phyloP scores from a whole-genome alignment of 2,329 filamentous ascomycete genomes.

The Colletotrichum paranaense region DNA sequence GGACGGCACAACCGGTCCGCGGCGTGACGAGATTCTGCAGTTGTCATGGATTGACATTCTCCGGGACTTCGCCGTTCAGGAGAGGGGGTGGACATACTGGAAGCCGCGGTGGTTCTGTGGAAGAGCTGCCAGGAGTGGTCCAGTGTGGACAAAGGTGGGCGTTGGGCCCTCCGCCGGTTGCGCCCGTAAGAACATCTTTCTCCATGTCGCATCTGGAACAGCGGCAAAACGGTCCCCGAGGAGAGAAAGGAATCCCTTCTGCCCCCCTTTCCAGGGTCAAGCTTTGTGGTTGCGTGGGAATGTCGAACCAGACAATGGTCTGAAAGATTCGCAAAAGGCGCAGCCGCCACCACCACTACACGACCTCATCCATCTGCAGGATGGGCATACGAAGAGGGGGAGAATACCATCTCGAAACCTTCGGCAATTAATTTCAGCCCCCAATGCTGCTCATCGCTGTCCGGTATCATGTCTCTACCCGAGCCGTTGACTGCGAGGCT shows the following conservation, averaged over 20 bases:
- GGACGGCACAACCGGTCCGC: slow-evolving; percentile 16
- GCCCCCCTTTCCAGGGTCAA: slow-evolving; percentile 1
- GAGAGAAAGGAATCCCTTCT: slow-evolving; percentile 1
- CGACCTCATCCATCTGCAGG: background rate
- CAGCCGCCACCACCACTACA: background rate
- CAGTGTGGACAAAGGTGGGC: slow-evolving; percentile 26
- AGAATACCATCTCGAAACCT: background rate
- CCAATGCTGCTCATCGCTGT: slow-evolving; percentile 5
- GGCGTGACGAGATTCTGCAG: slow-evolving; percentile 13
- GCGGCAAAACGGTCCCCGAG: slow-evolving; percentile 22
- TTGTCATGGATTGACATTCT: slow-evolving; percentile 13
- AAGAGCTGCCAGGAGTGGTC: slow-evolving; percentile 20
- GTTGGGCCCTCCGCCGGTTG: slow-evolving; percentile 22
- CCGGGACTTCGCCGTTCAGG: background rate
- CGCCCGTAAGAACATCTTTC: slow-evolving; percentile 24
- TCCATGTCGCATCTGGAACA: slow-evolving; percentile 25
- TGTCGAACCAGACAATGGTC: slow-evolving; percentile 1
- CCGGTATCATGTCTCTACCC: background rate
- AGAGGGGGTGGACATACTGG: slow-evolving; percentile 12
- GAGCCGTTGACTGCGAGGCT: background rate
- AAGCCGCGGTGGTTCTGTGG: slow-evolving; percentile 4
- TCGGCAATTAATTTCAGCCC: slow-evolving; percentile 9
- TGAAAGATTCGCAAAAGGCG: slow-evolving; percentile 1
- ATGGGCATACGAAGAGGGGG: slow-evolving; percentile 6
- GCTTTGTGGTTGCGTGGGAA: slow-evolving; percentile 8